A percentile compares a stretch with the other conserved stretches of the same genome.
These are phyloP conservation scores for Barnettozyma pratensis DNA, from an alignment of 805 yeast species.

Conservation along the genomic window DNA sequence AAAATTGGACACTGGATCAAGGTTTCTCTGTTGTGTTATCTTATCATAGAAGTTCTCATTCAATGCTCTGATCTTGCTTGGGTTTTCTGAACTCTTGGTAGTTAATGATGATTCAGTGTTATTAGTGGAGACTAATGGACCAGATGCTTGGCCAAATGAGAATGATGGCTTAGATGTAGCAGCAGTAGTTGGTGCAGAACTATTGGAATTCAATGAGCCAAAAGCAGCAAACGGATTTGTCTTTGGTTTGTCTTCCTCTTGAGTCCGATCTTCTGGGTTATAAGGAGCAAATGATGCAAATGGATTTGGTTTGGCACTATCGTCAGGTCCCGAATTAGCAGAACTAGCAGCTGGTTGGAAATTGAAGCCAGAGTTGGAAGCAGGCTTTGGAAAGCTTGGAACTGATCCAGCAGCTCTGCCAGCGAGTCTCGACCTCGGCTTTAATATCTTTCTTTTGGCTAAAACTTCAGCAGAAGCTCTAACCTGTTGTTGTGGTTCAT, in stretches of 20 bases:
- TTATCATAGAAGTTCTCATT: conserved; percentile 54
- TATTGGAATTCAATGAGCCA: not conserved
- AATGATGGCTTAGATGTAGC: conserved; percentile 6
- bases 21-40: conserved; percentile 34
- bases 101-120: conserved; percentile 6
- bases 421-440: conserved; percentile 42
- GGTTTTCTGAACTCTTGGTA: conserved; percentile 28
- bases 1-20: conserved; percentile 51
- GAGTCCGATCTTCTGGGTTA: not conserved
- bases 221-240: conserved; percentile 12
- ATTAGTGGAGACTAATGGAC: conserved; percentile 1
- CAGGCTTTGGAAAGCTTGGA: not conserved
- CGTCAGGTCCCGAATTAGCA: not conserved
- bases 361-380: conserved; percentile 9
- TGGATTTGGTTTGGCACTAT: conserved; percentile 6
- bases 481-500: conserved; percentile 28
- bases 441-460: conserved; percentile 65
- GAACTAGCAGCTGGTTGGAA: not conserved
- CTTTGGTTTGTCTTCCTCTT: not conserved
- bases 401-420: conserved; percentile 8
- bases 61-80: conserved; percentile 56
- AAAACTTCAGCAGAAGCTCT: conserved; percentile 57
- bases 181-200: conserved; percentile 3
- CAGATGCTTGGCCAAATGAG: conserved; percentile 6
- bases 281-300: not conserved